Percentiles rank a stretch among this genome's conserved stretches.
Evolutionary conservation across 2,329 filamentous ascomycete genomes (phyloP).

Genomic region (Colletotrichum chrysophilum): DNA sequence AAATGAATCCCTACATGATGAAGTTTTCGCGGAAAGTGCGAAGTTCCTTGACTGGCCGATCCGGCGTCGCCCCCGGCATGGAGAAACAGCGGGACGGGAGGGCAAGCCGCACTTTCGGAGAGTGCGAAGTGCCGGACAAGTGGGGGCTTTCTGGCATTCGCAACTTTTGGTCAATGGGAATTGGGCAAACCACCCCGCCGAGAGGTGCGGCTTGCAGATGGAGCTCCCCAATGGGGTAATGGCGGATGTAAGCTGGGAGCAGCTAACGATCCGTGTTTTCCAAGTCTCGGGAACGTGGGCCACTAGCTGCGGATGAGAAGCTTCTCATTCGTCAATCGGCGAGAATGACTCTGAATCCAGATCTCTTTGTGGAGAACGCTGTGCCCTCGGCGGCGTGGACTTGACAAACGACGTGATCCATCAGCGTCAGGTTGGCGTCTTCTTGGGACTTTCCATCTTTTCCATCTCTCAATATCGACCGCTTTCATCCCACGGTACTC

Average conservation of each 20-base stretch:
- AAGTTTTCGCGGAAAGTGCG: not conserved
- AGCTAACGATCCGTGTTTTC: not conserved
- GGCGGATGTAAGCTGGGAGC: not conserved
- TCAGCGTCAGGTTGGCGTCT: not conserved
- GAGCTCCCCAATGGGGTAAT: not conserved
- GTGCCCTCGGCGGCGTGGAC: not conserved
- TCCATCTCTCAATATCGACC: not conserved
- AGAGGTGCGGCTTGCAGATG: not conserved
- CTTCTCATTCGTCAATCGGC: not conserved
- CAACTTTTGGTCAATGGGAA: not conserved
- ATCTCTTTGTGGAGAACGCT: not conserved
- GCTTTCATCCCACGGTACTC: not conserved
- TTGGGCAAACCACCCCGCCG: not conserved
- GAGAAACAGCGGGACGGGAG: not conserved
- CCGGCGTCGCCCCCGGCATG: not conserved
- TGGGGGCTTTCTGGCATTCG: not conserved
- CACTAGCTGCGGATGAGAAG: not conserved
- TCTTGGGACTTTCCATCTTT: not conserved
- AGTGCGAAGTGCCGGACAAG: conserved; percentile 1
- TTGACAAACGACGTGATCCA: not conserved
- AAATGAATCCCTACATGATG: not conserved
- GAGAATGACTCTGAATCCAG: not conserved
- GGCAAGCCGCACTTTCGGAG: conserved; percentile 7
- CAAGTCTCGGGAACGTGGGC: not conserved
- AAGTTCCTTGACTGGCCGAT: not conserved